Evolutionary conservation across 2,329 filamentous ascomycete genomes (phyloP).

Genomic region (Talaromyces sp.): DNA sequence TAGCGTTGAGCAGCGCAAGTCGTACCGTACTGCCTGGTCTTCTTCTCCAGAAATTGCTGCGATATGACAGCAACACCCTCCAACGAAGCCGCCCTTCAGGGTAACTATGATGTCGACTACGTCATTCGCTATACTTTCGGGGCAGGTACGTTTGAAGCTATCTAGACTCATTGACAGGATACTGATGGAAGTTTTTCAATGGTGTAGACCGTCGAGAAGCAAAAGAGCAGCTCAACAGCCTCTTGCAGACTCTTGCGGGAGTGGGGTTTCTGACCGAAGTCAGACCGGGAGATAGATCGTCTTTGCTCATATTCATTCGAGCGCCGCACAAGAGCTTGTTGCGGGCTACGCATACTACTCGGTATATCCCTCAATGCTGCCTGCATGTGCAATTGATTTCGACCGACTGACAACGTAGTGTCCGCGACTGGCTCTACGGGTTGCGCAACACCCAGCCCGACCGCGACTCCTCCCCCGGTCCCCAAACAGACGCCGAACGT

Average conservation of each 20-base stretch:
- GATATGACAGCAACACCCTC: slow-evolving; percentile 35
- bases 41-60: background rate
- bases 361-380: slow-evolving; percentile 40
- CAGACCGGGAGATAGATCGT: slow-evolving; percentile 70
- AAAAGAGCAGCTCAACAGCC: slow-evolving; percentile 70
- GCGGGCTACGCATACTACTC: slow-evolving; percentile 79
- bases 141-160: slow-evolving; percentile 51
- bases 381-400: background rate
- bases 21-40: background rate
- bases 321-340: slow-evolving; percentile 73
- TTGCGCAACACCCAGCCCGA: slow-evolving; percentile 76
- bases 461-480: slow-evolving; percentile 68
- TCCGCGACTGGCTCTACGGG: slow-evolving; percentile 94
- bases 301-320: slow-evolving; percentile 80
- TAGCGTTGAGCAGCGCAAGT: background rate
- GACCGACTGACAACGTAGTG: slow-evolving; percentile 48
- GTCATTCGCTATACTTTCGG: slow-evolving; percentile 77
- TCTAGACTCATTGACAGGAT: background rate
- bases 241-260: slow-evolving; percentile 70
- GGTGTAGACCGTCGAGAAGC: slow-evolving; percentile 64
- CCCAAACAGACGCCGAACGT: slow-evolving; percentile 83
- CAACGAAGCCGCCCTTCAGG: slow-evolving; percentile 33
- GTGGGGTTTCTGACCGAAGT: slow-evolving; percentile 86
- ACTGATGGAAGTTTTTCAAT: background rate
- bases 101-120: slow-evolving; percentile 77